phyloP scores from a whole-genome alignment of 139 green algal species.

The Asterochloris sp. region DNA sequence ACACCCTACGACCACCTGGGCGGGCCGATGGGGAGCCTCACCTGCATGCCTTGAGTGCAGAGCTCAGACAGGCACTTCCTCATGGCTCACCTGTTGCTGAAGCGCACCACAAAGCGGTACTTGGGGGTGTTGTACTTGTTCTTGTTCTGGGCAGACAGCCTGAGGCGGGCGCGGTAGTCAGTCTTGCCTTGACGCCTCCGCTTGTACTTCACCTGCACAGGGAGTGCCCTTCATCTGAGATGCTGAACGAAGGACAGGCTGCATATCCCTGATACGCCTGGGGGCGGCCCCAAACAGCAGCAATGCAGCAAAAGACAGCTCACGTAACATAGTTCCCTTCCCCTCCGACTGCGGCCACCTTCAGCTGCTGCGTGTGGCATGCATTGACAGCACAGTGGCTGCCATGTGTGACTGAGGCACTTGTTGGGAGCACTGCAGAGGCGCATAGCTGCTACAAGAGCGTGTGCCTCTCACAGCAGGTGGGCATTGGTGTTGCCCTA shows the following conservation, averaged over 20 bases:
- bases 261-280: neutral
- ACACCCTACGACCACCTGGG: too few species aligned
- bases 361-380: too few species aligned
- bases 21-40: too few species aligned
- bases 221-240: neutral
- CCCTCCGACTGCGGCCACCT: too few species aligned
- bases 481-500: too few species aligned
- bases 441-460: too few species aligned
- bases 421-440: too few species aligned
- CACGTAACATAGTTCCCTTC: neutral
- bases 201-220: conserved; percentile 86
- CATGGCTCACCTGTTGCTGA: conserved; percentile 32
- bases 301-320: neutral
- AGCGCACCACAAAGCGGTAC: conserved; percentile 64
- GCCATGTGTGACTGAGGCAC: too few species aligned
- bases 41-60: too few species aligned
- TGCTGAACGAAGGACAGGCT: neutral
- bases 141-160: conserved; percentile 97
- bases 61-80: too few species aligned
- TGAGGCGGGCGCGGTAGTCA: conserved; percentile 91
- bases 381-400: too few species aligned
- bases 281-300: conserved; percentile 6
- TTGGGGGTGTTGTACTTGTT: conserved; percentile 99
- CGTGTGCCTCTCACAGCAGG: too few species aligned
- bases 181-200: conserved; percentile 85